Evolutionary conservation across 805 yeast genomes (phyloP), one percentile per base, ranked within the genome.

Genomic region (Starmera dryadoides): DNA sequence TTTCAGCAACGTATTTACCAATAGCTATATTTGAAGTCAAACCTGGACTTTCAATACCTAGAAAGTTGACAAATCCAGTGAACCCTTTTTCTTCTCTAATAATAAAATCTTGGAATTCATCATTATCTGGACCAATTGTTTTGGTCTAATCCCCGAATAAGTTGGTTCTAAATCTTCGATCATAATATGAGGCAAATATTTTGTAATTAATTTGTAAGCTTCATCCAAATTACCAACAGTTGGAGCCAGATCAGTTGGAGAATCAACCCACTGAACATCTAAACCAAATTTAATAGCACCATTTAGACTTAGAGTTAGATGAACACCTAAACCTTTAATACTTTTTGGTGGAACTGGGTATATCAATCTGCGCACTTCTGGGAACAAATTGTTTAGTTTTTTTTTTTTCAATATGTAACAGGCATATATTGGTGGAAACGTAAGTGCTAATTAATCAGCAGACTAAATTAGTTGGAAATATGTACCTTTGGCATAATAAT

Each of bases 31-130:
- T 67, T 0, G 93, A 62, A 2, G 97, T 88, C 42, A 88, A 65
- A 0, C 96, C 96, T 0, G 97, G 97, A 51, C 93, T 82, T 56
- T 88, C 97, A 12, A 88, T 87, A 1, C 91, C 94, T 33, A 87
- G 52, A 38, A 86, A 63, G 47, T 86, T 88, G 22, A 87, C 72
- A 51, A 86, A 88, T 2, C 95, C 95, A 2, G 80, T 81, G 49
- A 71, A 77, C 0, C 80, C 88, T 1, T 68, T 72, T 47, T 85
- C 93, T 50, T 82, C 76, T 38, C 75, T 60, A 25, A 88, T 83
- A 18, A 78, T 62, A 55, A 87, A 88, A 54, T 89, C 96, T 33
- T 77, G 77, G 58, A 85, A 84, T 31, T 55, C 58, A 19, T 58
- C 54, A 23, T 49, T 49, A 4, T 63, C 70, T 4, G 71, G 68